These are phyloP conservation scores for Paramecium tetraurelia DNA, from an alignment of 73 alveolate species.

Conservation along the genomic window DNA sequence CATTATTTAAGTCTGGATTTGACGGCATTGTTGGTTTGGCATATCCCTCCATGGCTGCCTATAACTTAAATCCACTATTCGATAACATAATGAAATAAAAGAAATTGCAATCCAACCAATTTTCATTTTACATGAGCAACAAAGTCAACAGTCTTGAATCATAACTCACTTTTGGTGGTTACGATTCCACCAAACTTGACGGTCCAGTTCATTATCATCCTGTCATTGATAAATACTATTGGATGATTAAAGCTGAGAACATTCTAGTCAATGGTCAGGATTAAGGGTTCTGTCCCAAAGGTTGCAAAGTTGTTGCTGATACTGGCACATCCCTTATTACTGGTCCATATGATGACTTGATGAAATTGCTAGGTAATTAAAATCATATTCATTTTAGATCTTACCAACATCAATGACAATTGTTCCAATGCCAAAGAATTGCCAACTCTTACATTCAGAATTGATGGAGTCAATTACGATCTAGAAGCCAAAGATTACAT, in stretches of 20 bases:
- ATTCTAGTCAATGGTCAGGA: constrained; percentile 66
- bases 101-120: constrained; percentile 61
- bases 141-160: constrained; percentile 54
- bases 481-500: constrained; percentile 57
- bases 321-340: constrained; percentile 80
- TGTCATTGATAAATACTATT: constrained; percentile 77
- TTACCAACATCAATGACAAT: neutral
- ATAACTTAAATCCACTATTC: constrained; percentile 64
- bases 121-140: constrained; percentile 67
- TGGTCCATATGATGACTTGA: constrained; percentile 67
- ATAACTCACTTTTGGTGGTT: constrained; percentile 69
- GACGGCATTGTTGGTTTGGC: constrained; percentile 79
- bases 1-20: constrained; percentile 16
- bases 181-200: constrained; percentile 32
- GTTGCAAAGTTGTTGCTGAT: constrained; percentile 77
- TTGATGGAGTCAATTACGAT: constrained; percentile 56
- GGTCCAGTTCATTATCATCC: constrained; percentile 66
- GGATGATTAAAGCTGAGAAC: constrained; percentile 76
- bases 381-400: neutral
- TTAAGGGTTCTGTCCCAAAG: constrained; percentile 64
- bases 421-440: neutral
- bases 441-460: constrained; percentile 48
- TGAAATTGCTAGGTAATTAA: neutral
- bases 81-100: constrained; percentile 69
- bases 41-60: constrained; percentile 76